A percentile compares a stretch with the other conserved stretches of the same genome.
Conservation (phyloP, 306 rosid genomes). For the Corylus americana region DNA sequence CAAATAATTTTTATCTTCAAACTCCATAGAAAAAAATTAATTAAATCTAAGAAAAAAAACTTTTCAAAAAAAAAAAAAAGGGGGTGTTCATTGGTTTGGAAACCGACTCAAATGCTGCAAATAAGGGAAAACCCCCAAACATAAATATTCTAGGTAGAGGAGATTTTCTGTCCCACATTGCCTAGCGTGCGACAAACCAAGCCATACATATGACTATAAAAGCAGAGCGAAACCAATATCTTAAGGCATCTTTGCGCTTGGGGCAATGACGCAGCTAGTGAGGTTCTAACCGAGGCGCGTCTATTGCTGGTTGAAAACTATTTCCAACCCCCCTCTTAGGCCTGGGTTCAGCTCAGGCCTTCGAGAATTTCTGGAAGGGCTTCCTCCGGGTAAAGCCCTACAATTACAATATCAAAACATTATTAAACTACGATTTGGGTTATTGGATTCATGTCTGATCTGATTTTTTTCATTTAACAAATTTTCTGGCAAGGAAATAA, state of each 20-base stretch:
- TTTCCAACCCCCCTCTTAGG: constrained; percentile 21
- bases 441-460: too few relatives aligned
- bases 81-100: too few relatives aligned
- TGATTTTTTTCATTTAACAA: too few relatives aligned
- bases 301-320: constrained; percentile 32
- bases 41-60: too few relatives aligned
- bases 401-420: neutral
- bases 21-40: too few relatives aligned
- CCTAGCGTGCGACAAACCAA: too few relatives aligned
- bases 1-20: too few relatives aligned
- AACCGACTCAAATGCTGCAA: neutral
- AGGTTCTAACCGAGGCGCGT: constrained; percentile 30
- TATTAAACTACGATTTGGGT: too few relatives aligned
- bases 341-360: constrained; percentile 22
- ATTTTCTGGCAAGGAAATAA: too few relatives aligned
- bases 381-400: constrained; percentile 32
- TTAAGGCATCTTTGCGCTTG: neutral
- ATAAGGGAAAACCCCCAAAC: neutral
- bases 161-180: constrained; percentile 18
- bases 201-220: neutral
- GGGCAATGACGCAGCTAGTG: constrained; percentile 32
- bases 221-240: accelerated
- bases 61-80: too few relatives aligned
- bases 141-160: neutral
- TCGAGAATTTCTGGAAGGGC: constrained; percentile 42